A percentile compares a stretch with the other conserved stretches of the same genome.
These are phyloP conservation scores for Tulasnella sp. DNA, from an alignment of 768 basidiomycete species.

Conservation along the genomic window DNA sequence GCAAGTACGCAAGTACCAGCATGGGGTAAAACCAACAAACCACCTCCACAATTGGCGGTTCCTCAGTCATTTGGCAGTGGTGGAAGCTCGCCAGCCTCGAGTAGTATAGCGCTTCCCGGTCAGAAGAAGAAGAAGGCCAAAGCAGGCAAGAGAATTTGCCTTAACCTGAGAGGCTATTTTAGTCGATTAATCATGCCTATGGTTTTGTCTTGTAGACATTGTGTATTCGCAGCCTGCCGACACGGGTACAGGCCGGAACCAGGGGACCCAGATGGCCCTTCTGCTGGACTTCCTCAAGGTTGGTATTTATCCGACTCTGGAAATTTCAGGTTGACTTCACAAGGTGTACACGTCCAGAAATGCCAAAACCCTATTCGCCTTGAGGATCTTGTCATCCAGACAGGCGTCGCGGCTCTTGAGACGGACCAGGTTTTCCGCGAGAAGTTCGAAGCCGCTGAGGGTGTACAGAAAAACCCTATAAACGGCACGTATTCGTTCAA, in stretches of 20 bases:
- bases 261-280: constrained; percentile 84
- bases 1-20: constrained; percentile 16
- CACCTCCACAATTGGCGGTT: background rate
- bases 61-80: background rate
- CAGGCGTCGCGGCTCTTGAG: constrained; percentile 66
- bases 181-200: background rate
- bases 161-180: too few relatives aligned
- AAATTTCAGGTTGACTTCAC: background rate
- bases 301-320: constrained; percentile 26
- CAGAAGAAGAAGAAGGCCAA: constrained; percentile 21
- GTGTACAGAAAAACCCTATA: constrained; percentile 72
- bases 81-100: background rate
- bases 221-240: constrained; percentile 87
- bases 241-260: constrained; percentile 72
- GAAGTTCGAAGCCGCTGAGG: constrained; percentile 77
- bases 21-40: constrained; percentile 11
- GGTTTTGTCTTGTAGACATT: constrained; percentile 46
- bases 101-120: constrained; percentile 1
- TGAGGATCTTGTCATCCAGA: constrained; percentile 80
- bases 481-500: constrained; percentile 85
- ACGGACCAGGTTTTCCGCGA: constrained; percentile 51
- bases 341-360: constrained; percentile 40
- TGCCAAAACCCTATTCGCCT: constrained; percentile 69
- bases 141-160: background rate
- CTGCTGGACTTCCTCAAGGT: constrained; percentile 80